phyloP scores from a whole-genome alignment of 352 stramenopile species.

The Globisporangium parvum region DNA sequence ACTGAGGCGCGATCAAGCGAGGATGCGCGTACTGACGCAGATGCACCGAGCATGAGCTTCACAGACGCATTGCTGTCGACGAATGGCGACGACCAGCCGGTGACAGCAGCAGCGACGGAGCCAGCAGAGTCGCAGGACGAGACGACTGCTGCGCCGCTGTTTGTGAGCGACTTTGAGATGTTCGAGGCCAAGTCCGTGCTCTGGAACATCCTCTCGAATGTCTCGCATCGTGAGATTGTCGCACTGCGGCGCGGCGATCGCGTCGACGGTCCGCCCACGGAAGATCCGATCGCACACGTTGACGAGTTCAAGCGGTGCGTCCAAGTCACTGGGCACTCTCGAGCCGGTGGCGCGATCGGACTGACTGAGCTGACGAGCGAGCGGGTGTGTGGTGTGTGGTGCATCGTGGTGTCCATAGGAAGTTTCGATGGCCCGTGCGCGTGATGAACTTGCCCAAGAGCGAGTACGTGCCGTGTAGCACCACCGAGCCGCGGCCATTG shows the following conservation, averaged over 20 bases:
- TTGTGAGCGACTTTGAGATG: neutral
- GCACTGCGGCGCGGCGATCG: slow-evolving; percentile 26
- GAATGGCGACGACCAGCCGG: neutral
- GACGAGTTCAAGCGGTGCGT: slow-evolving; percentile 38
- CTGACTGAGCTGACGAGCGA: neutral
- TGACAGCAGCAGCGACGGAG: neutral
- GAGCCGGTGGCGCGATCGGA: neutral
- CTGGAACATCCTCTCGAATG: slow-evolving; percentile 20
- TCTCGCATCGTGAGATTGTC: slow-evolving; percentile 24
- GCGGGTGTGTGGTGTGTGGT: neutral
- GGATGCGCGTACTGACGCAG: neutral
- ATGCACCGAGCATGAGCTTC: slow-evolving; percentile 6
- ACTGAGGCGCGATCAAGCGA: neutral
- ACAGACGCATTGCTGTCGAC: slow-evolving; percentile 1
- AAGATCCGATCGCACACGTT: slow-evolving; percentile 31
- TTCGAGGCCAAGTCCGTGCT: slow-evolving; percentile 9
- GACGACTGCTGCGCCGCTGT: neutral
- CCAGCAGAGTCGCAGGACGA: neutral
- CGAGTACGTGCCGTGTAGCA: no score
- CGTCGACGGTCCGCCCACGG: slow-evolving; percentile 35
- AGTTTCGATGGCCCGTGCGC: slow-evolving; percentile 73
- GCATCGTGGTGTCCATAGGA: slow-evolving; percentile 24
- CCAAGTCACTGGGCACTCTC: neutral
- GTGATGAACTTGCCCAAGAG: slow-evolving; percentile 51
- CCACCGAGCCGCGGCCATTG: no score